A percentile compares a stretch with the other conserved stretches of the same genome.
phyloP scores from a whole-genome alignment of 2,329 filamentous ascomycete species.

The Teratosphaeria pseudoeucalypti region DNA sequence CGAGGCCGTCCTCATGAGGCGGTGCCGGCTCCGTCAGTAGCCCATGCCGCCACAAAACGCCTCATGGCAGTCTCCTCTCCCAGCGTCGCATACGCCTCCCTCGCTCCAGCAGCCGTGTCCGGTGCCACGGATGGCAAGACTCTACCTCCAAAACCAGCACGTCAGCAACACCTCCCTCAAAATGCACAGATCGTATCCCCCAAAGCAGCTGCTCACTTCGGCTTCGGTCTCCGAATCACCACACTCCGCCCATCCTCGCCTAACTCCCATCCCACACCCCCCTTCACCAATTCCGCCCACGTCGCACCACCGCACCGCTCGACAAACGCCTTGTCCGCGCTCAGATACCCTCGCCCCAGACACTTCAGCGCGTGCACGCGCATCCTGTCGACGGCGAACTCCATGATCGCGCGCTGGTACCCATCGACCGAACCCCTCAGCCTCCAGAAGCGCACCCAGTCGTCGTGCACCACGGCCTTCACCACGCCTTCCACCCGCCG shows the following conservation, averaged over 20 bases:
- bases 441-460: slow-evolving; percentile 71
- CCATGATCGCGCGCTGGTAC: slow-evolving; percentile 67
- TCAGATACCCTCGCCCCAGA: slow-evolving; percentile 71
- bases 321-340: slow-evolving; percentile 56
- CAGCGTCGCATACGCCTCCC: background rate
- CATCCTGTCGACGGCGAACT: slow-evolving; percentile 67
- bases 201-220: slow-evolving; percentile 16
- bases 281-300: slow-evolving; percentile 64
- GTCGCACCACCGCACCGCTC: slow-evolving; percentile 55
- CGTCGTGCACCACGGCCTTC: slow-evolving; percentile 62
- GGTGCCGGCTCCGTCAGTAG: background rate
- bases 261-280: slow-evolving; percentile 77
- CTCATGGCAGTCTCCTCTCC: background rate
- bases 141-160: background rate
- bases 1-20: background rate
- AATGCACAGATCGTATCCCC: too few species aligned
- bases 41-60: background rate
- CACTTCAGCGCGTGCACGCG: slow-evolving; percentile 73
- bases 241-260: slow-evolving; percentile 53
- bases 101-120: background rate
- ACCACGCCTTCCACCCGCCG: slow-evolving; percentile 60
- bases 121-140: background rate
- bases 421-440: slow-evolving; percentile 65
- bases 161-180: background rate
- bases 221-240: slow-evolving; percentile 58